Evolutionary conservation across 176 grass and related monocot genomes (phyloP).

Genomic region (Rhynchospora tenuis): DNA sequence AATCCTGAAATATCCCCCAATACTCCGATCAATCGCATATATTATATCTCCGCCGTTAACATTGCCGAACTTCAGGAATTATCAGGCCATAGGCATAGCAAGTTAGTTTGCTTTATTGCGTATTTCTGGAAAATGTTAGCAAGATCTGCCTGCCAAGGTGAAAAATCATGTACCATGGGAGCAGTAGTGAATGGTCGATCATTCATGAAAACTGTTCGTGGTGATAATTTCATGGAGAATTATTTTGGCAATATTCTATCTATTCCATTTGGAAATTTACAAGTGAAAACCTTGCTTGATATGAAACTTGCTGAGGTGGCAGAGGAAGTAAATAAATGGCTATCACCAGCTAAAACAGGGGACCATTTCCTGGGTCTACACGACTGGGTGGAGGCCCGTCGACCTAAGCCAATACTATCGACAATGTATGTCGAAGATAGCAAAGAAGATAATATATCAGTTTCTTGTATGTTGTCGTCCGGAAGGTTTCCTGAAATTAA

Average conservation of each 20-base stretch:
- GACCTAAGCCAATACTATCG: constrained; percentile 30
- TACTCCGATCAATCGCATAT: constrained; percentile 39
- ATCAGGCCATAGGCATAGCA: constrained; percentile 31
- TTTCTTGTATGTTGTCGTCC: constrained; percentile 48
- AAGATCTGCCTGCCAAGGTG: constrained; percentile 1
- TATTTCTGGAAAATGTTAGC: constrained; percentile 54
- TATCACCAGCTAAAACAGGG: constrained; percentile 29
- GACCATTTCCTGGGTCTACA: constrained; percentile 48
- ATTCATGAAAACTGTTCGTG: constrained; percentile 20
- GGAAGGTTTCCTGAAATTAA: constrained; percentile 52
- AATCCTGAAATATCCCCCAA: neutral
- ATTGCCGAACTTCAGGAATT: constrained; percentile 30
- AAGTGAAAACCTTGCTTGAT: too few species aligned
- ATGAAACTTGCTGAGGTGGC: too few species aligned
- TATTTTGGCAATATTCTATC: too few species aligned
- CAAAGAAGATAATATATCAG: neutral
- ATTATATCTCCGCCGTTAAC: constrained; percentile 35
- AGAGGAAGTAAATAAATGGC: too few species aligned
- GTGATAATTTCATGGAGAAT: too few species aligned
- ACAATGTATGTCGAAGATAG: constrained; percentile 33
- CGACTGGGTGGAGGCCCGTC: constrained; percentile 54
- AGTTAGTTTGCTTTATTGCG: constrained; percentile 56
- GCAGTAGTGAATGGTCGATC: constrained; percentile 48
- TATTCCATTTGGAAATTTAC: too few species aligned
- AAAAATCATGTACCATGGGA: constrained; percentile 45